Evolutionary conservation across 768 basidiomycete species (phyloP).

Genomic region (Tricholoma saponaceum): DNA sequence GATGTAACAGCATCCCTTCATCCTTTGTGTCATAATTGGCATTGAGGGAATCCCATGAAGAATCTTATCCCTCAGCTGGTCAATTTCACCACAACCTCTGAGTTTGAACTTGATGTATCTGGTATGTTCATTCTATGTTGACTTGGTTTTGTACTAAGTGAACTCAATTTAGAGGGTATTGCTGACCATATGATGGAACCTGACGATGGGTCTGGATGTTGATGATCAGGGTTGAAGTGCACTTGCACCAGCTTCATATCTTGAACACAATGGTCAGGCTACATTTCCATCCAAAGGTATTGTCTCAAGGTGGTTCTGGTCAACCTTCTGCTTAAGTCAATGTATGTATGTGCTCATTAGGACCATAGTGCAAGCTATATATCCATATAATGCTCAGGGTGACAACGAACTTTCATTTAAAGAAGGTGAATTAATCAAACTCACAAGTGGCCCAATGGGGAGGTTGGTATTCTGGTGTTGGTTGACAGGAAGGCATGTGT

Average conservation of each 20-base stretch:
- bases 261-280: conserved; percentile 39
- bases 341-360: not conserved
- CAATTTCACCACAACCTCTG: too few species aligned
- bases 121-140: too few species aligned
- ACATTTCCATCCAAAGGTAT: conserved; percentile 14
- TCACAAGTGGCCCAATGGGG: conserved; percentile 59
- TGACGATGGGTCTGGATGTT: conserved; percentile 78
- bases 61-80: too few species aligned
- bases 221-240: conserved; percentile 58
- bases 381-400: conserved; percentile 72
- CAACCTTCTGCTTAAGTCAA: conserved; percentile 17
- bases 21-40: too few species aligned
- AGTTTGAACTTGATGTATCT: too few species aligned
- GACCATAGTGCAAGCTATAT: conserved; percentile 70
- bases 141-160: too few species aligned
- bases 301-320: conserved; percentile 30
- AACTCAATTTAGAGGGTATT: conserved; percentile 58
- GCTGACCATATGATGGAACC: conserved; percentile 66
- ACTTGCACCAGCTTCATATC: conserved; percentile 82
- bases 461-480: conserved; percentile 66
- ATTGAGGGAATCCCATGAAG: too few species aligned
- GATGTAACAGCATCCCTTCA: too few species aligned
- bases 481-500: conserved; percentile 84
- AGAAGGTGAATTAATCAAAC: conserved; percentile 59
- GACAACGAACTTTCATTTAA: conserved; percentile 61